Percentiles rank a stretch among this genome's conserved stretches.
These are phyloP conservation scores for Globisporangium uncinulatum DNA, from an alignment of 352 stramenopile genomes.

Conservation along the genomic window DNA sequence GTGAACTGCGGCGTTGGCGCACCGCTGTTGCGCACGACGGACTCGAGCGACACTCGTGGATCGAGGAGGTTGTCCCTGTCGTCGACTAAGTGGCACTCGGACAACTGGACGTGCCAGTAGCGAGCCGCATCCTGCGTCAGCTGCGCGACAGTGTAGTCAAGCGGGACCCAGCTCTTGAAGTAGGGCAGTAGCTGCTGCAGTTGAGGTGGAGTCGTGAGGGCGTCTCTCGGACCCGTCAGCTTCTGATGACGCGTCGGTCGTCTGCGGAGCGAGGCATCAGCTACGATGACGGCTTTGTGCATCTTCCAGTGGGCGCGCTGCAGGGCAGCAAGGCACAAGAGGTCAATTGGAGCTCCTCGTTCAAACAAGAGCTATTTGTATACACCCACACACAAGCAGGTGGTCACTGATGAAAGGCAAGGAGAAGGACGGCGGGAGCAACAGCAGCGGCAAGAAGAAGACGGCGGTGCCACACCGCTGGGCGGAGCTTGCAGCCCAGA, in stretches of 20 bases:
- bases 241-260: not conserved
- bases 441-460: conserved; percentile 11
- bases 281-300: conserved; percentile 31
- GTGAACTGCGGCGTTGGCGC: conserved; percentile 10
- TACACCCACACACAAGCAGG: not conserved
- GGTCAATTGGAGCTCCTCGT: too few relatives aligned
- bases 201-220: too few relatives aligned
- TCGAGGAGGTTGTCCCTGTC: conserved; percentile 14
- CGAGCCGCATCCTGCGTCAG: conserved; percentile 40
- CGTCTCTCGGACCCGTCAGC: too few relatives aligned
- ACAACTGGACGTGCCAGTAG: conserved; percentile 36
- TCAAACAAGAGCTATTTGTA: not conserved
- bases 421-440: conserved; percentile 16
- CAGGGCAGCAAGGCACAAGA: not conserved
- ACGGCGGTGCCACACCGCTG: conserved; percentile 23
- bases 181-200: not conserved
- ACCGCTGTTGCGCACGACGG: conserved; percentile 2
- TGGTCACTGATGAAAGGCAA: not conserved
- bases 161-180: conserved; percentile 43
- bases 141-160: conserved; percentile 35
- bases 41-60: conserved; percentile 21
- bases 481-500: conserved; percentile 25
- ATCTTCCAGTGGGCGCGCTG: conserved; percentile 10
- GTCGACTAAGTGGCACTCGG: conserved; percentile 41
- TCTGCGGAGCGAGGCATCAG: conserved; percentile 7